phyloP scores from a whole-genome alignment of 352 stramenopile genomes.

The Saprolegnia parasitica region DNA sequence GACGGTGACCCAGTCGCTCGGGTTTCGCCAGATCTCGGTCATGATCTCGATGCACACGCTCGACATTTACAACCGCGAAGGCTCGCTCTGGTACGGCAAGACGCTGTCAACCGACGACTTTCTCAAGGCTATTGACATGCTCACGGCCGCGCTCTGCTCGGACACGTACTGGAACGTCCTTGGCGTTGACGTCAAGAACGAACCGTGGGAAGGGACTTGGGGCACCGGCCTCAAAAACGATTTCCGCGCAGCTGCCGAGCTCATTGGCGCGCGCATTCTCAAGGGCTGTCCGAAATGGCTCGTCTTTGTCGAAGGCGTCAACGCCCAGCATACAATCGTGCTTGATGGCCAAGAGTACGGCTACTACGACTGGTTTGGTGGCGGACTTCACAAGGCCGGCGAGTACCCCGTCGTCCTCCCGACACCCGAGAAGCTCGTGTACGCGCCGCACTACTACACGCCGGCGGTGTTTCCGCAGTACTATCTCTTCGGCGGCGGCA shows the following conservation, averaged over 20 bases:
- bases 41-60: conserved; percentile 48
- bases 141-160: conserved; percentile 34
- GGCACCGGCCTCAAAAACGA: conserved; percentile 35
- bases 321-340: conserved; percentile 33
- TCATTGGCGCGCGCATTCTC: conserved; percentile 36
- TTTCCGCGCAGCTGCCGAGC: conserved; percentile 33
- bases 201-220: conserved; percentile 49
- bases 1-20: conserved; percentile 28
- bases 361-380: conserved; percentile 42
- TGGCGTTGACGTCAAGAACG: conserved; percentile 59
- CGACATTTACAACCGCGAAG: conserved; percentile 32
- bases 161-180: conserved; percentile 55
- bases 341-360: conserved; percentile 34
- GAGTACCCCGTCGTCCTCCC: conserved; percentile 28
- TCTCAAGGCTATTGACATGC: conserved; percentile 40
- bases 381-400: conserved; percentile 35
- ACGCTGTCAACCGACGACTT: conserved; percentile 39
- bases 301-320: conserved; percentile 39
- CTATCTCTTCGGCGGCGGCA: conserved; percentile 55
- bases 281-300: conserved; percentile 37
- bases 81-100: conserved; percentile 41
- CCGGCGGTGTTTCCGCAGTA: conserved; percentile 51
- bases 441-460: conserved; percentile 71
- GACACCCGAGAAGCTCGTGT: conserved; percentile 52
- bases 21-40: conserved; percentile 36